Percentiles rank a stretch among this genome's conserved stretches.
These are phyloP conservation scores for Hyphopichia burtonii DNA, from an alignment of 1,139 yeast species.

Conservation along the genomic window DNA sequence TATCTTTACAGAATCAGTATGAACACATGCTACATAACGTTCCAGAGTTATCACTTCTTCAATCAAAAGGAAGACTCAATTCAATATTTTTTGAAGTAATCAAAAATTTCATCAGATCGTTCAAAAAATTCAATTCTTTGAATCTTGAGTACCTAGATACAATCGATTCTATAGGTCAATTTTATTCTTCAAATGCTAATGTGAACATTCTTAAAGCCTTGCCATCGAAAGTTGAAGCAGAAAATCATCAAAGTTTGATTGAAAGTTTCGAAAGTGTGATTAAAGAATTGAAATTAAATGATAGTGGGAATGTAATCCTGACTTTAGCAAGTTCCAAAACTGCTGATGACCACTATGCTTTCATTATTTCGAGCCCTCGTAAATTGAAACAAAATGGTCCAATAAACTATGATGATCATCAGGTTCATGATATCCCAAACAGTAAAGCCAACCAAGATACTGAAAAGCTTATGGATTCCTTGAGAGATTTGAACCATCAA, in stretches of 20 bases:
- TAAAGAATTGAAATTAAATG: slow-evolving; percentile 16
- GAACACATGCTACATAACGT: slow-evolving; percentile 24
- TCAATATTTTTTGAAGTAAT: slow-evolving; percentile 34
- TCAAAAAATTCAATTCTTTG: slow-evolving; percentile 29
- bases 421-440: not conserved
- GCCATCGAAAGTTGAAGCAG: slow-evolving; percentile 33
- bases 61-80: slow-evolving; percentile 32
- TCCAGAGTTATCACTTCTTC: slow-evolving; percentile 33
- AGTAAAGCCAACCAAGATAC: slow-evolving; percentile 4
- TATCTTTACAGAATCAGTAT: slow-evolving; percentile 25
- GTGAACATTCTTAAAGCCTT: slow-evolving; percentile 17
- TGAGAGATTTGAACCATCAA: slow-evolving; percentile 39
- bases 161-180: slow-evolving; percentile 29
- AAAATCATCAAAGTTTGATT: slow-evolving; percentile 26
- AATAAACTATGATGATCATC: not conserved
- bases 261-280: slow-evolving; percentile 30
- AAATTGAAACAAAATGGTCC: slow-evolving; percentile 14
- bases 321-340: slow-evolving; percentile 6
- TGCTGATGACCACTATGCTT: slow-evolving; percentile 21
- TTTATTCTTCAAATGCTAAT: slow-evolving; percentile 13
- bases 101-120: slow-evolving; percentile 29
- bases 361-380: slow-evolving; percentile 41
- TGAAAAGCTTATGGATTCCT: slow-evolving; percentile 19
- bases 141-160: slow-evolving; percentile 26
- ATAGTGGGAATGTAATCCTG: slow-evolving; percentile 7